Evolutionary conservation across 148 eudicot genomes (phyloP).

Genomic region (Cornus controversa): DNA sequence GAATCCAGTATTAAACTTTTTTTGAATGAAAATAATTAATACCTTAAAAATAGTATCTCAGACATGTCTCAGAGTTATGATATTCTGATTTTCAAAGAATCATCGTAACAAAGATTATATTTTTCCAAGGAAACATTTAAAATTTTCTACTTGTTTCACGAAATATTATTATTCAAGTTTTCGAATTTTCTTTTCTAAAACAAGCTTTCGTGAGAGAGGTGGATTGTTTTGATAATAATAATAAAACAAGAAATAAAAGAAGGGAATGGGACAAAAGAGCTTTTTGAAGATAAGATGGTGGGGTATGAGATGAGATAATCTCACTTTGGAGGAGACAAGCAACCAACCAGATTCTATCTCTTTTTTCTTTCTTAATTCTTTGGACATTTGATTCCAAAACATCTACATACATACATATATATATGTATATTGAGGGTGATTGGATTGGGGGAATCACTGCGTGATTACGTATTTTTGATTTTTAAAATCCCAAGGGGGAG

Average conservation of each 20-base stretch:
- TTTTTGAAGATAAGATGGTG: conserved; percentile 1
- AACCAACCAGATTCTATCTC: conserved; percentile 2
- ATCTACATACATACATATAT: not conserved
- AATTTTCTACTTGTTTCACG: too few relatives aligned
- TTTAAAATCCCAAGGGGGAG: not conserved
- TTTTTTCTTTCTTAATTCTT: not conserved
- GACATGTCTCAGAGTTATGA: too few relatives aligned
- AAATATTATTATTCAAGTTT: too few relatives aligned
- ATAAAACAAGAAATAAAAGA: not conserved
- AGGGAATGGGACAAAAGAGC: conserved; percentile 1
- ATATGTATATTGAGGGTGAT: too few relatives aligned
- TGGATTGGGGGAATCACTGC: not conserved
- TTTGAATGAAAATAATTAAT: too few relatives aligned
- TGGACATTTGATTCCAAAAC: conserved; percentile 7
- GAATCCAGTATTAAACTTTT: too few relatives aligned
- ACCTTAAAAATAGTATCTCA: too few relatives aligned
- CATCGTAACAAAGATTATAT: too few relatives aligned
- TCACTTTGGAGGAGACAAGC: conserved; percentile 3
- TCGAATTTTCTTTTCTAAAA: too few relatives aligned
- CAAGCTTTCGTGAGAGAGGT: too few relatives aligned
- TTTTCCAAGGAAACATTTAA: too few relatives aligned
- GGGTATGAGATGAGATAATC: not conserved
- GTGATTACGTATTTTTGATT: not conserved
- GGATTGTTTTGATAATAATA: not conserved
- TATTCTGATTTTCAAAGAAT: too few relatives aligned